phyloP scores from a whole-genome alignment of 345 rosid species.

The Euphorbia peplus region DNA sequence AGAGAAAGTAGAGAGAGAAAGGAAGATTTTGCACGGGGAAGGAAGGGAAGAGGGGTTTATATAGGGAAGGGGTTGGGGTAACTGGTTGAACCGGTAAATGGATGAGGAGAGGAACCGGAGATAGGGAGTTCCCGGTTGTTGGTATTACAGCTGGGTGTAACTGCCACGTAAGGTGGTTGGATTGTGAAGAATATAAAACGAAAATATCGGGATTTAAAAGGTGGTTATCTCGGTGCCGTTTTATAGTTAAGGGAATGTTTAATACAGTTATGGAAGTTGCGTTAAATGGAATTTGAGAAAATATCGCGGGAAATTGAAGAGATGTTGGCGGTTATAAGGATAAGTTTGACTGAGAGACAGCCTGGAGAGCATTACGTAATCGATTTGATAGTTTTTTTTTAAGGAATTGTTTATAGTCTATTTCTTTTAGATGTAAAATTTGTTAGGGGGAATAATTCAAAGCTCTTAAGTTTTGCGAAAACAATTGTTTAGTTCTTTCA shows the following conservation, averaged over 20 bases:
- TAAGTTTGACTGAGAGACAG: slow-evolving; percentile 16
- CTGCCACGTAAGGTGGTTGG: slow-evolving; percentile 29
- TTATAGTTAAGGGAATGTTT: neutral
- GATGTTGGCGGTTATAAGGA: slow-evolving; percentile 13
- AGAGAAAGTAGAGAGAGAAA: neutral
- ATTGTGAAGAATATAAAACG: slow-evolving; percentile 12
- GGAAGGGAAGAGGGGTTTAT: slow-evolving; percentile 8
- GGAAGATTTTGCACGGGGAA: neutral
- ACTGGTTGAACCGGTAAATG: slow-evolving; percentile 30
- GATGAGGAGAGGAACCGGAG: slow-evolving; percentile 13
- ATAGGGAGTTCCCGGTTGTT: slow-evolving; percentile 26
- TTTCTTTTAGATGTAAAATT: too few relatives aligned
- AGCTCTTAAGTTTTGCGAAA: too few relatives aligned
- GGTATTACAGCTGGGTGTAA: slow-evolving; percentile 23
- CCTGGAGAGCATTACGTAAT: slow-evolving; percentile 23
- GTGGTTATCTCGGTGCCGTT: slow-evolving; percentile 5
- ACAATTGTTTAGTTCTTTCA: too few relatives aligned
- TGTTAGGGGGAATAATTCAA: too few relatives aligned
- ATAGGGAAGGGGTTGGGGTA: slow-evolving; percentile 17
- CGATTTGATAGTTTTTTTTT: neutral
- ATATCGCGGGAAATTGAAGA: slow-evolving; percentile 8
- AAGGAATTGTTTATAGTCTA: neutral
- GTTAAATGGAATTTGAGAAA: neutral
- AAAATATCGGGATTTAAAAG: slow-evolving; percentile 6
- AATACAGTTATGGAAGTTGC: slow-evolving; percentile 3